Evolutionary conservation across 2,329 filamentous ascomycete genomes (phyloP).

Genomic region (Ceratocystis papillata): DNA sequence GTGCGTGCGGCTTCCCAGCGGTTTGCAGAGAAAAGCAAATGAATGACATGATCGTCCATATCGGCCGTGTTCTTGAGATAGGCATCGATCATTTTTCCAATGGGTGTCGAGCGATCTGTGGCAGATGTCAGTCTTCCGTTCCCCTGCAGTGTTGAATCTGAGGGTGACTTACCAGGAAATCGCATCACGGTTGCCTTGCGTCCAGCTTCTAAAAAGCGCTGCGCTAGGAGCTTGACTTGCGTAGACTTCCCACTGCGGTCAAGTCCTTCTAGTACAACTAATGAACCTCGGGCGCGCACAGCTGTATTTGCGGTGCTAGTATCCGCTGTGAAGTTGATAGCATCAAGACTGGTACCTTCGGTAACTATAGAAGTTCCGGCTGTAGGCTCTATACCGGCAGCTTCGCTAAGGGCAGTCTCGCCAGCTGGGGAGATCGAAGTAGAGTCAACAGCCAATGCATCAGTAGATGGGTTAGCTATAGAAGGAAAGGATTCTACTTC

Average conservation of each 20-base stretch:
- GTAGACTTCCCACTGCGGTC: conserved; percentile 89
- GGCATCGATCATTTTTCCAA: conserved; percentile 74
- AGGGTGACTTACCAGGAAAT: conserved; percentile 42
- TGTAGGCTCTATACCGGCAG: not conserved
- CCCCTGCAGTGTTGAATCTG: not conserved
- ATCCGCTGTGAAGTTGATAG: not conserved
- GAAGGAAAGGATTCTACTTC: not conserved
- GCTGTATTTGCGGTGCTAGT: conserved; percentile 20
- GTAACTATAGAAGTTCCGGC: not conserved
- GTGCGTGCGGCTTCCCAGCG: conserved; percentile 61
- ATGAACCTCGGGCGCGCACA: conserved; percentile 45
- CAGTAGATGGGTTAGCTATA: not conserved
- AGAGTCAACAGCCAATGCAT: not conserved
- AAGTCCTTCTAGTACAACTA: conserved; percentile 79
- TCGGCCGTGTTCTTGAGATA: conserved; percentile 64
- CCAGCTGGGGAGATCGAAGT: not conserved
- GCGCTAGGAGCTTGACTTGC: conserved; percentile 61
- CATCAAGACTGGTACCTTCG: not conserved
- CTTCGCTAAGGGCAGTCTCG: not conserved
- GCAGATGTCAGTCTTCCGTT: not conserved
- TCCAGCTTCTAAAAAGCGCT: conserved; percentile 41
- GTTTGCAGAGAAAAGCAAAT: conserved; percentile 83
- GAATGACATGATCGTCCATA: conserved; percentile 79
- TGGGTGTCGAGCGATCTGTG: conserved; percentile 68
- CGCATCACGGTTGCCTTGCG: conserved; percentile 43